A percentile compares a stretch with the other conserved stretches of the same genome.
These are phyloP conservation scores for Ilyonectria sp. DNA, from an alignment of 2,329 filamentous ascomycete genomes.

Conservation along the genomic window DNA sequence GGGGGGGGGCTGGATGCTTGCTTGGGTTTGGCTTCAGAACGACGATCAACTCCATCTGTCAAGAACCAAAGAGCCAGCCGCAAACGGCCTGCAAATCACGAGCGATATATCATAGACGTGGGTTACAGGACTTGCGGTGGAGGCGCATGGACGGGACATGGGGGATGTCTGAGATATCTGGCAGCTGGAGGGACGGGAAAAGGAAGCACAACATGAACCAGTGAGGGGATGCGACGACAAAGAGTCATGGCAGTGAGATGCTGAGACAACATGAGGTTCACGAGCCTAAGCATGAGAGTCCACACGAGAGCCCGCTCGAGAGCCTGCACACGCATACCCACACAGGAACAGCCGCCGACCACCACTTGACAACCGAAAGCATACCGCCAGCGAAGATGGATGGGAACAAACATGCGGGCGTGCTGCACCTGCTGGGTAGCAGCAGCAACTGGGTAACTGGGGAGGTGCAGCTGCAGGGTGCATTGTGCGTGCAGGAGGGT, in stretches of 20 bases:
- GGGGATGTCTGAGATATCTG: conserved; percentile 2
- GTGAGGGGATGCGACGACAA: background rate
- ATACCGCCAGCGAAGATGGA: conserved; percentile 27
- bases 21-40: background rate
- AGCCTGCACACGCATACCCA: conserved; percentile 7
- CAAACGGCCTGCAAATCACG: conserved; percentile 20
- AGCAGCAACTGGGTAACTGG: conserved; percentile 19
- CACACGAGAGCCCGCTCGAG: no score
- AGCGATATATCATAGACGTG: conserved; percentile 12
- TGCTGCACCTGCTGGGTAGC: conserved; percentile 22
- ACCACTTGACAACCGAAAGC: conserved; percentile 9
- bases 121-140: conserved; percentile 18
- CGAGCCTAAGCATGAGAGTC: conserved; percentile 4
- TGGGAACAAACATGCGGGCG: conserved; percentile 22
- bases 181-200: background rate
- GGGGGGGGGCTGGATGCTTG: background rate
- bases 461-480: conserved; percentile 17
- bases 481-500: conserved; percentile 9
- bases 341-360: conserved; percentile 13
- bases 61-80: background rate
- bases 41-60: background rate
- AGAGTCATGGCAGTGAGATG: background rate
- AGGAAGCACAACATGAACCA: background rate
- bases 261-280: conserved; percentile 2
- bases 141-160: conserved; percentile 8